Base-by-base conservation (phyloP, 73 alveolate genomes). In the Paramecium sonneborni region DNA sequence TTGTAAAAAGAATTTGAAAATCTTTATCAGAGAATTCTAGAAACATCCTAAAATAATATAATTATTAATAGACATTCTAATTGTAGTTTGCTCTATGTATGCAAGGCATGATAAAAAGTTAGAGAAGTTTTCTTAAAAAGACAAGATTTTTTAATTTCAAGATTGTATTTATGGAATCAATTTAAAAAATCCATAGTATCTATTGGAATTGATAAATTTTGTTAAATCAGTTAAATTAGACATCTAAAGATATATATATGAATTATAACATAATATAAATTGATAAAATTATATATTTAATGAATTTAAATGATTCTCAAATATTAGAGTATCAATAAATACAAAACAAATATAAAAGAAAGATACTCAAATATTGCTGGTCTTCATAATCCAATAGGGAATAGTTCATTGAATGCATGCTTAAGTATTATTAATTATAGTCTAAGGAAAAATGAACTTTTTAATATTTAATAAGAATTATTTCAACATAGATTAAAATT, bases 1-100 rank as follows among this genome's bases (percentile, higher is more conserved):
- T 62, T 62, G 44, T 18, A 72, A 72, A 35, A 72, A 72, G 86
- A 62, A 32, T 72, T 72, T 37, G 86, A 72, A 72, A 32, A 72
- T n/a, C 57, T 72, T 72, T 58, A 32, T 28, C 12, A 72, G 18
- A 72, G 57, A 21, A 28, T 72, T 35, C 86, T 62, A 72, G 86
- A 72, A 41, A 72, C 32, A 21, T 35, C 55, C 6, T 72, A 34
- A 72, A 35, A 72, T 34, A 38, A 32, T 15, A 72, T 32, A 41
- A 62, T 32, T 41, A 62, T 72, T 0, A 72, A 72, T 37, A 72
- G 57, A 72, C 35, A 72, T 72, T 34, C 86, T n/a, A 62, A 72
- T n/a, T 72, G 86, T 72, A 72, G 1, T 23, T 35, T 37, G 44
- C 12, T 72, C 10, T 8, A 34, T 72, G 7, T 12, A 72, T 30